Evolutionary conservation across 2,329 filamentous ascomycete genomes (phyloP), one percentile per base, ranked within the genome.

Genomic region (Sporothrix protearum): DNA sequence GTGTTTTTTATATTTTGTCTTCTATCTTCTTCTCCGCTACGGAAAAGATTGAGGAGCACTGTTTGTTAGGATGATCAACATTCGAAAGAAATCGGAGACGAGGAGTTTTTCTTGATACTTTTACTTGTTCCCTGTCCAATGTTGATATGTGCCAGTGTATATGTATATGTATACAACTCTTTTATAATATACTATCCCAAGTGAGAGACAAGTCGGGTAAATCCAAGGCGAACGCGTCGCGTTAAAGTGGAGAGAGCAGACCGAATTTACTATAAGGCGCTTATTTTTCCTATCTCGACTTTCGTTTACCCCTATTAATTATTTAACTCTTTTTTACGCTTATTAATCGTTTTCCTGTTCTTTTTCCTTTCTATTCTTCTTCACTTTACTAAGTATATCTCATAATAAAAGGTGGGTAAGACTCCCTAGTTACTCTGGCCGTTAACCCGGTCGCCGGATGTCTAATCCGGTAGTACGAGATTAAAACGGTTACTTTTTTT

Each of bases 21-120:
- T 5, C 25, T 36, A 14, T 10, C 33, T 47, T 57, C 28, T 36
- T 49, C 33, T 69, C 25, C 25, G 6, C 53, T 12, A 22, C 8
- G 59, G 3, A 57, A 51, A 49, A 69, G n/a, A 47, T 22, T n/a
- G 45, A 7, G 14, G 25, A 30, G 22, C 6, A 10, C 30, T 69
- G 53, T 57, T 69, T 69, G 39, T 36, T 69, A 61, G 68, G 53
- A 61, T 36, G 68, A 59, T 36, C 22, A 33, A 33, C 36, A 68
- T 45, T 55, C 55, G n/a, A 68, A 53, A 39, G n/a, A 68, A 55
- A 25, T 25, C 49, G 51, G 49, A 61, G 53, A 69, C 28, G 39
- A 33, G 51, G 53, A 28, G 39, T 57, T 49, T 47, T 69, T 49
- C 25, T 55, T 51, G 66, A 66, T 66, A 25, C 63, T 30, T 64